Conservation (phyloP, 306 rosid genomes). For the Canavalia ensiformis region DNA sequence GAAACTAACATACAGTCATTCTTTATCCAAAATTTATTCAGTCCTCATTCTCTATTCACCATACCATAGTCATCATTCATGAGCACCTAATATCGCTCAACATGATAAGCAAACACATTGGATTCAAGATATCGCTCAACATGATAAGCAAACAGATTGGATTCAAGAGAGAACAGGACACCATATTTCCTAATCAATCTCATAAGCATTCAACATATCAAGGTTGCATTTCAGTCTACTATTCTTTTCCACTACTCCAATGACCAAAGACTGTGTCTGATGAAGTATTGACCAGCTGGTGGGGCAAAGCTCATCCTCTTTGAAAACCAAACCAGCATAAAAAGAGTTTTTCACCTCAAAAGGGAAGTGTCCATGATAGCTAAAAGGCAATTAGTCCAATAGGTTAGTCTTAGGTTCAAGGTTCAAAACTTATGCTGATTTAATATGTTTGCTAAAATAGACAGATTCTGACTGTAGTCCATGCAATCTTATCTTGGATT, state of each 20-base stretch:
- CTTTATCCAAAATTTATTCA: neutral
- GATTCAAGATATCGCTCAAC: neutral
- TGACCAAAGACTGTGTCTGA: constrained; percentile 29
- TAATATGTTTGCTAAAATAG: neutral
- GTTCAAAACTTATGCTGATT: neutral
- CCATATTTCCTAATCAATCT: constrained; percentile 21
- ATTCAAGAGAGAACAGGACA: constrained; percentile 12
- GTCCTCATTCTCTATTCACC: neutral
- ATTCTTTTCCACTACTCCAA: constrained; percentile 8
- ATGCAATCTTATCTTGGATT: neutral
- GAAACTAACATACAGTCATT: neutral
- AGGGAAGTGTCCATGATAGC: neutral
- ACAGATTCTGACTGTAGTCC: neutral
- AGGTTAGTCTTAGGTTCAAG: neutral
- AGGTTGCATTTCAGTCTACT: constrained; percentile 16
- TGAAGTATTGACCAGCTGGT: constrained; percentile 8
- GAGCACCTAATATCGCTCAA: constrained; percentile 28
- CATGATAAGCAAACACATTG: constrained; percentile 17
- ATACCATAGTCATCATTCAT: neutral
- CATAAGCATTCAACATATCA: constrained; percentile 30
- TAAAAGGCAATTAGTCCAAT: constrained; percentile 1
- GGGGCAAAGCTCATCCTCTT: constrained; percentile 18
- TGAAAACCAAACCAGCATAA: constrained; percentile 23
- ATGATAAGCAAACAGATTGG: neutral
- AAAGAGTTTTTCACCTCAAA: neutral